Evolutionary conservation across 2,329 filamentous ascomycete species (phyloP).

Genomic region (Botrytis pseudocinerea): DNA sequence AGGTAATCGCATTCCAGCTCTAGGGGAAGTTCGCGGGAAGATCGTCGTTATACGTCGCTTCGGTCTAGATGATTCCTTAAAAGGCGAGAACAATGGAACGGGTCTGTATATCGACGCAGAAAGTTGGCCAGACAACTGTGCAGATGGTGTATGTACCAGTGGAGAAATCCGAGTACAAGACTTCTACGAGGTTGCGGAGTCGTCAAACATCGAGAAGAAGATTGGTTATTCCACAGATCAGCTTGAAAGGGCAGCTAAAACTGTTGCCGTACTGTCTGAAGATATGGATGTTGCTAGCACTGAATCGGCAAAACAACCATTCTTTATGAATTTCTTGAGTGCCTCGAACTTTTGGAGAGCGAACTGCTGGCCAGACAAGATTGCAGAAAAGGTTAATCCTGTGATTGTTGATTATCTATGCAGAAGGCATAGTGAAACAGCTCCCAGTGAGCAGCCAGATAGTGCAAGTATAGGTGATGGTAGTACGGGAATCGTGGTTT

Average conservation of each 20-base stretch:
- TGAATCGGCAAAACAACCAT: conserved; percentile 48
- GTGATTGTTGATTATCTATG: conserved; percentile 65
- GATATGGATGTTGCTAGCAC: conserved; percentile 37
- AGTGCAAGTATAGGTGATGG: conserved; percentile 61
- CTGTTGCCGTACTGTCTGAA: conserved; percentile 49
- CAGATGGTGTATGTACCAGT: conserved; percentile 67
- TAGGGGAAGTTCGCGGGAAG: conserved; percentile 78
- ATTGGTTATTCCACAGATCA: conserved; percentile 72
- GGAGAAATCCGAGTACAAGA: conserved; percentile 86
- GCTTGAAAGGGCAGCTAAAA: conserved; percentile 68
- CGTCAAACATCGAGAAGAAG: conserved; percentile 76
- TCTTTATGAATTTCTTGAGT: conserved; percentile 88
- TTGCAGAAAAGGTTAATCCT: conserved; percentile 86
- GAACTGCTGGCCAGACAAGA: conserved; percentile 88
- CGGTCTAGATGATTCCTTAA: conserved; percentile 58
- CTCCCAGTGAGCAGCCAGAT: conserved; percentile 29
- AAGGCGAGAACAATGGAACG: conserved; percentile 50
- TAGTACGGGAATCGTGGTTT: conserved; percentile 83
- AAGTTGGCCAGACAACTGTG: conserved; percentile 85
- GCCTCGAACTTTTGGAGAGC: conserved; percentile 94
- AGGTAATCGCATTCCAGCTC: conserved; percentile 69
- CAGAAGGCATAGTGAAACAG: conserved; percentile 50
- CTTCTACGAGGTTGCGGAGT: conserved; percentile 84
- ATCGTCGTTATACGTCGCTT: conserved; percentile 86
- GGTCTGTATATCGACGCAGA: conserved; percentile 63